phyloP scores from a whole-genome alignment of 2,329 filamentous ascomycete species.

The Pseudocercospora fijiensis region DNA sequence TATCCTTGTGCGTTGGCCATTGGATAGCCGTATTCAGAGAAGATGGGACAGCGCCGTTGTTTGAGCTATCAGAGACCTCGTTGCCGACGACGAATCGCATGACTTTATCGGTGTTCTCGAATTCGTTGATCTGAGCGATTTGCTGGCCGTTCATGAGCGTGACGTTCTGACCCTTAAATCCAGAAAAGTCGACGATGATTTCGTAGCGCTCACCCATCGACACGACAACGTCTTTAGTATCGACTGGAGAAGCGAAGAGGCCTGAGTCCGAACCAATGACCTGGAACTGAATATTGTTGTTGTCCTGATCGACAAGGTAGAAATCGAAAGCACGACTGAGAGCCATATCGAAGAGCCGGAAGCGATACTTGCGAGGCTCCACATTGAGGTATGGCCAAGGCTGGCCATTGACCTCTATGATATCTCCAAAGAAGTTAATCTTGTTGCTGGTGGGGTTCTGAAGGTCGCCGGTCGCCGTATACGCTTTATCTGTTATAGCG shows the following conservation, averaged over 20 bases:
- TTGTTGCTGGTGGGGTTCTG: conserved; percentile 45
- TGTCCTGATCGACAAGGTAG: conserved; percentile 45
- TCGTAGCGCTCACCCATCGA: conserved; percentile 61
- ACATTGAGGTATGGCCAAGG: conserved; percentile 61
- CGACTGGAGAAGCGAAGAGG: conserved; percentile 50
- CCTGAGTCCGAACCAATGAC: conserved; percentile 58
- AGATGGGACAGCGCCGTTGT: conserved; percentile 44
- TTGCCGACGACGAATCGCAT: conserved; percentile 55
- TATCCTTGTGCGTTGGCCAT: conserved; percentile 39
- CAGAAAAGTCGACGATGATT: conserved; percentile 57
- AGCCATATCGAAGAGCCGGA: conserved; percentile 55
- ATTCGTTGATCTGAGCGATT: conserved; percentile 48
- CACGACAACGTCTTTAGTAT: conserved; percentile 46
- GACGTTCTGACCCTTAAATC: conserved; percentile 49
- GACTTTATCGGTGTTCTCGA: conserved; percentile 52
- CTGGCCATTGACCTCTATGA: conserved; percentile 59
- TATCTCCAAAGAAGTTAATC: conserved; percentile 55
- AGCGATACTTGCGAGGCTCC: conserved; percentile 60
- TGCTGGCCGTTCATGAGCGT: conserved; percentile 32
- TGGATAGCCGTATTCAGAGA: conserved; percentile 29
- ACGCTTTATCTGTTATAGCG: conserved; percentile 52
- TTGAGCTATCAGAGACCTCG: conserved; percentile 40
- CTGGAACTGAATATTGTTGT: conserved; percentile 48
- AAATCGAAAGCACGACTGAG: conserved; percentile 51
- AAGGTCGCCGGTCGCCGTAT: conserved; percentile 53